phyloP scores from a whole-genome alignment of 2,329 filamentous ascomycete species.

The Colletotrichum simmondsii region DNA sequence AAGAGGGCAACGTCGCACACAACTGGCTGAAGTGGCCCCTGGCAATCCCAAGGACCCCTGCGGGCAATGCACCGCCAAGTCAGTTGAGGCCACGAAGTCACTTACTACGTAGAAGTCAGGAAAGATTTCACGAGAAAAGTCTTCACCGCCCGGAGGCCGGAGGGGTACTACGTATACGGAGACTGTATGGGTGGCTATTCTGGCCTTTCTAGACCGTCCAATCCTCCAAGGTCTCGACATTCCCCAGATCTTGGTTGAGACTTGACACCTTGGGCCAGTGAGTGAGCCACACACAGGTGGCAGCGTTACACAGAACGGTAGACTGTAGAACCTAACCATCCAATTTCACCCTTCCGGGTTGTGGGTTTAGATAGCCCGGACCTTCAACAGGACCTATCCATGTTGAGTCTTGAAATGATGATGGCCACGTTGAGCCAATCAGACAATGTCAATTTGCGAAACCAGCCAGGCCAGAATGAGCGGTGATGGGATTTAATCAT shows the following conservation, averaged over 20 bases:
- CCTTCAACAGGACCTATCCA: background rate
- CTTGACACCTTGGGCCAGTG: no score
- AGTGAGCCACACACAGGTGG: background rate
- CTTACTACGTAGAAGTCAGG: no score
- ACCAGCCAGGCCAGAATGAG: background rate
- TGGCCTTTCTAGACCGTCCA: background rate
- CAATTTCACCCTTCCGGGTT: background rate
- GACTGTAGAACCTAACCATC: background rate
- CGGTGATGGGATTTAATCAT: background rate
- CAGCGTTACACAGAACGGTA: background rate
- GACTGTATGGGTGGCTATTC: background rate
- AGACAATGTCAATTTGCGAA: background rate
- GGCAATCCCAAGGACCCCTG: background rate
- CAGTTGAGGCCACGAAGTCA: conserved; percentile 30
- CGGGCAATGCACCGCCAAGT: conserved; percentile 13
- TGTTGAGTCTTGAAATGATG: background rate
- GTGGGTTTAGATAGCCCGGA: background rate
- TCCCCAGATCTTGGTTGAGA: conserved; percentile 15
- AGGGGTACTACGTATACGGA: background rate
- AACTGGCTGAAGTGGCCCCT: background rate
- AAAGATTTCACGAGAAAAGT: conserved; percentile 17
- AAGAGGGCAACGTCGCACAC: conserved; percentile 15
- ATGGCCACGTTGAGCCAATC: background rate
- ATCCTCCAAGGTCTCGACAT: background rate
- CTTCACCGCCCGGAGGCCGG: conserved; percentile 31